phyloP scores from a whole-genome alignment of 805 yeast species.

The Diddensiella santjacobensis region DNA sequence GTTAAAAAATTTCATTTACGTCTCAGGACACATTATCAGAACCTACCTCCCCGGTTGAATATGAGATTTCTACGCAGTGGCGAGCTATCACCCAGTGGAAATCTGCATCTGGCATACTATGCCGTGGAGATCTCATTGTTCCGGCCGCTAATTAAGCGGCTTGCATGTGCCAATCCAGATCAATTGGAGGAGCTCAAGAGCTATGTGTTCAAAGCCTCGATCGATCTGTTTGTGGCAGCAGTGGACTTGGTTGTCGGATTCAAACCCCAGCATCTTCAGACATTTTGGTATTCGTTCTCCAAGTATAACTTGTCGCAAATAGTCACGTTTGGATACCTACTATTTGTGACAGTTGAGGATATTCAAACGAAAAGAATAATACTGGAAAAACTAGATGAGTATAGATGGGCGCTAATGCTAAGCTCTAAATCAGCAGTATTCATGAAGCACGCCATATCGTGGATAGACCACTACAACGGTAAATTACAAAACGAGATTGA shows the following conservation, averaged over 20 bases:
- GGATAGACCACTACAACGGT: constrained; percentile 27
- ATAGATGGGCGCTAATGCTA: constrained; percentile 25
- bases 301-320: constrained; percentile 31
- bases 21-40: constrained; percentile 27
- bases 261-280: constrained; percentile 33
- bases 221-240: constrained; percentile 28
- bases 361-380: constrained; percentile 20
- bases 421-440: constrained; percentile 28
- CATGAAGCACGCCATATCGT: constrained; percentile 27
- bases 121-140: constrained; percentile 31
- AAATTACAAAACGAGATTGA: constrained; percentile 16
- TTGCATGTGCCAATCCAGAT: constrained; percentile 15
- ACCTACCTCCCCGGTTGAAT: constrained; percentile 28
- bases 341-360: constrained; percentile 21
- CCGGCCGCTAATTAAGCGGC: constrained; percentile 25
- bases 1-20: constrained; percentile 28
- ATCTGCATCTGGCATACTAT: constrained; percentile 28
- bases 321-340: constrained; percentile 26
- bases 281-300: constrained; percentile 34
- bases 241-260: constrained; percentile 31
- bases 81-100: constrained; percentile 32
- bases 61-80: constrained; percentile 27
- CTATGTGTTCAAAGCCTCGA: constrained; percentile 28
- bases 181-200: constrained; percentile 12
- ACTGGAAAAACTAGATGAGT: constrained; percentile 23